Conservation (phyloP, 805 yeast species). For the Wickerhamiella qilinensis region DNA sequence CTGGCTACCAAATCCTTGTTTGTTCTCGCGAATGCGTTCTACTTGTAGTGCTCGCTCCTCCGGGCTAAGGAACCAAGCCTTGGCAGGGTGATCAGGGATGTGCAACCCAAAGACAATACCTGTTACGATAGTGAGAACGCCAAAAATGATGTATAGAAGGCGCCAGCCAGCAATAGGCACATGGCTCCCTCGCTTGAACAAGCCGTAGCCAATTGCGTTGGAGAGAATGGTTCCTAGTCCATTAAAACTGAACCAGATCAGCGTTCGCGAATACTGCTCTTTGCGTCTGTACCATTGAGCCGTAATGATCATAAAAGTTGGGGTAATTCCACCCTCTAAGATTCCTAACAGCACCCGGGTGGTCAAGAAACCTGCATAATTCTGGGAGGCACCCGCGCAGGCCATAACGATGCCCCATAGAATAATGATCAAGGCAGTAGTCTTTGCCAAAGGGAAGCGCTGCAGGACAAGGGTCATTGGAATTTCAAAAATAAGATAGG, state of each 20-base stretch:
- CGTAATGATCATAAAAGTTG: slow-evolving; percentile 39
- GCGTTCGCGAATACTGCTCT: slow-evolving; percentile 36
- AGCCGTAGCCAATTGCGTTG: slow-evolving; percentile 14
- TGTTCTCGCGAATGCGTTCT: slow-evolving; percentile 36
- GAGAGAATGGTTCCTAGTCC: slow-evolving; percentile 18
- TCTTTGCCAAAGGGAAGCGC: slow-evolving; percentile 38
- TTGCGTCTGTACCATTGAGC: slow-evolving; percentile 41
- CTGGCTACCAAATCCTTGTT: slow-evolving; percentile 42
- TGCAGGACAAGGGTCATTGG: slow-evolving; percentile 34
- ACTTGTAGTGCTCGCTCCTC: slow-evolving; percentile 33
- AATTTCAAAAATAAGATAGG: slow-evolving; percentile 41
- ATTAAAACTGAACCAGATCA: slow-evolving; percentile 20
- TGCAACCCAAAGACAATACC: slow-evolving; percentile 33
- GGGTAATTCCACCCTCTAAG: slow-evolving; percentile 30
- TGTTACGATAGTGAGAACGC: slow-evolving; percentile 36
- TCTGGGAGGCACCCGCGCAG: slow-evolving; percentile 34
- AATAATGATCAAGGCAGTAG: slow-evolving; percentile 32
- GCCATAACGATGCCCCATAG: slow-evolving; percentile 43
- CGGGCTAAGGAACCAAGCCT: slow-evolving; percentile 21
- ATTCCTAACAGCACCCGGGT: slow-evolving; percentile 36
- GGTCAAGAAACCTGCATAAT: slow-evolving; percentile 30
- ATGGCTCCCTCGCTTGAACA: slow-evolving; percentile 6
- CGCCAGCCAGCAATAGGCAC: slow-evolving; percentile 37
- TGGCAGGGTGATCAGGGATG: slow-evolving; percentile 40
- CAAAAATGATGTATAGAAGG: slow-evolving; percentile 41